Evolutionary conservation across 2,329 filamentous ascomycete species (phyloP).

Genomic region (Didymella glomerata): DNA sequence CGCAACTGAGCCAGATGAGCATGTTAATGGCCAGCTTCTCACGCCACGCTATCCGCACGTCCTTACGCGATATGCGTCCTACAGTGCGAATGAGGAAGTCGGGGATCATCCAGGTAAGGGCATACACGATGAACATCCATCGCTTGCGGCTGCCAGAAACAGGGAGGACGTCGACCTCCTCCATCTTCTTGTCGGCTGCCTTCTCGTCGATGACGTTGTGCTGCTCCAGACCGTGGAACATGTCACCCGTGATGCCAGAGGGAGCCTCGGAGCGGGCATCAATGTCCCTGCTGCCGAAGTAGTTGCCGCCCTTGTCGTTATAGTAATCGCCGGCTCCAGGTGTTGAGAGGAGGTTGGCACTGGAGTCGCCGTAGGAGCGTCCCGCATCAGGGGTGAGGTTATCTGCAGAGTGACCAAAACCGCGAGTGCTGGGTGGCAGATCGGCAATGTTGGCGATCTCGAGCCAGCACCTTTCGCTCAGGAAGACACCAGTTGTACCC

Average conservation of each 20-base stretch:
- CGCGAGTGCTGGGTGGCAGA: constrained; percentile 58
- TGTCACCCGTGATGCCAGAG: constrained; percentile 90
- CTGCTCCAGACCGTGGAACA: constrained; percentile 97
- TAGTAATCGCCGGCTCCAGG: constrained; percentile 69
- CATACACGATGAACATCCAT: constrained; percentile 85
- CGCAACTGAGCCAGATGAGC: constrained; percentile 90
- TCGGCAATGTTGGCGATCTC: constrained; percentile 80
- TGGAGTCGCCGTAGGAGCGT: constrained; percentile 65
- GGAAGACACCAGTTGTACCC: constrained; percentile 90
- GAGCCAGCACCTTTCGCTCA: constrained; percentile 95
- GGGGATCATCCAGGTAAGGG: constrained; percentile 86
- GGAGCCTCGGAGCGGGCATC: constrained; percentile 92
- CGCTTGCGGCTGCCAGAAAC: constrained; percentile 83
- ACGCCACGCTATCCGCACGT: constrained; percentile 91
- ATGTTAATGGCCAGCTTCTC: constrained; percentile 99
- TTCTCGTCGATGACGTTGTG: constrained; percentile 95
- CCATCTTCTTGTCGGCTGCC: constrained; percentile 86
- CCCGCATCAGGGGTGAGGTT: constrained; percentile 63
- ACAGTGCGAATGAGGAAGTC: constrained; percentile 80
- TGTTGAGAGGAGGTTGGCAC: constrained; percentile 63
- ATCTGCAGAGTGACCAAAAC: constrained; percentile 51
- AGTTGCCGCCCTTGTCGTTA: constrained; percentile 80
- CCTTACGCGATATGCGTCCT: constrained; percentile 89
- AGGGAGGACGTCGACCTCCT: constrained; percentile 85
- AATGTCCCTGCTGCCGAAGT: constrained; percentile 80